Base-by-base conservation (phyloP, 164 flowering plant genomes). In the Warburgia ugandensis region DNA sequence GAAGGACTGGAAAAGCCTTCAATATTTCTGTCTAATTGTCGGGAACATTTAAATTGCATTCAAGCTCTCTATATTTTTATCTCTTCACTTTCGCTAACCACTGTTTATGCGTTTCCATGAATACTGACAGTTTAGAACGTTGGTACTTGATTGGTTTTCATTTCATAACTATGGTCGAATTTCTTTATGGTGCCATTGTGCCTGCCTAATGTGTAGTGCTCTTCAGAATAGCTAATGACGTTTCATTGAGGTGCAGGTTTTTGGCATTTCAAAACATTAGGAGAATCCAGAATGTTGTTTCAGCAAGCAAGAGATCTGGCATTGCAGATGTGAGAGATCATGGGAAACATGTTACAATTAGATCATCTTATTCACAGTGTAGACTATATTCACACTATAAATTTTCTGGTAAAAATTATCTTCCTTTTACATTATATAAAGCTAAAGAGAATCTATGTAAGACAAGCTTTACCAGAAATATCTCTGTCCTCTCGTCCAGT, bases 181-280 rank as follows among this genome's bases (percentile, higher is more conserved):
- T n/a, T n/a, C n/a, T n/a, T n/a, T n/a, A n/a, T n/a, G n/a, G n/a
- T n/a, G n/a, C n/a, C n/a, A n/a, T n/a, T n/a, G n/a, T n/a, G n/a
- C n/a, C n/a, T n/a, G n/a, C n/a, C n/a, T n/a, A n/a, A n/a, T n/a
- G n/a, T n/a, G n/a, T n/a, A n/a, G n/a, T n/a, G n/a, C n/a, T n/a
- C n/a, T n/a, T n/a, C n/a, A n/a, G n/a, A n/a, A n/a, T n/a, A n/a
- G n/a, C n/a, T n/a, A n/a, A n/a, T n/a, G n/a, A n/a, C n/a, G n/a
- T n/a, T n/a, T n/a, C n/a, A n/a, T n/a, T n/a, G n/a, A n/a, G n/a
- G 4, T 72, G 70, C 76, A 84, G 87, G 52, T 39, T 71, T 59
- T 62, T 78, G 57, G 54, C 63, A 25, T 50, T 63, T 52, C 40
- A 68, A 41, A 63, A 53, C 49, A 54, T 68, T 50, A 70, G 55